A percentile compares a stretch with the other conserved stretches of the same genome.
Conservation (phyloP, 1,139 yeast genomes). For the Geotrichum candidum region DNA sequence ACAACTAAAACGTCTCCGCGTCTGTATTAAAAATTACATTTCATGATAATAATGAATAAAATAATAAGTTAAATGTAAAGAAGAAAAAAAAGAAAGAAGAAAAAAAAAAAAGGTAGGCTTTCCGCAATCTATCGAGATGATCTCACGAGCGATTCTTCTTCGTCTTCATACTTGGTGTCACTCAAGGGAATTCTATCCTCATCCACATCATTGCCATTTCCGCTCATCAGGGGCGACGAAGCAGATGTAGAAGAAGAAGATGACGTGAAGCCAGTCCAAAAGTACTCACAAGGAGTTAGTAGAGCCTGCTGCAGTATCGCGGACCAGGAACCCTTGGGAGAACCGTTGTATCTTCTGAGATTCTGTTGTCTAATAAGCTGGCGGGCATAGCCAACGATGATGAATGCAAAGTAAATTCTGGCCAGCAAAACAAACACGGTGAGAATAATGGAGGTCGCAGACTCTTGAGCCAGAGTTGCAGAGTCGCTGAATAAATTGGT, state of each 20-base stretch:
- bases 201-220: not conserved
- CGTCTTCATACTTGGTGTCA: not conserved
- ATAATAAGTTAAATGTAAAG: not conserved
- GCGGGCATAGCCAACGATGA: conserved; percentile 57
- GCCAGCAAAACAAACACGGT: conserved; percentile 49
- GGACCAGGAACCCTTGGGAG: conserved; percentile 32
- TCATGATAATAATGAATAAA: not conserved
- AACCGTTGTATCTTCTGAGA: conserved; percentile 33
- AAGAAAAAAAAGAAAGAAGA: not conserved
- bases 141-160: not conserved
- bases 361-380: conserved; percentile 33
- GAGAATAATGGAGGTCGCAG: conserved; percentile 56
- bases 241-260: not conserved
- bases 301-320: conserved; percentile 31
- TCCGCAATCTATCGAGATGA: not conserved
- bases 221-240: not conserved
- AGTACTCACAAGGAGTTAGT: conserved; percentile 30
- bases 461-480: conserved; percentile 66
- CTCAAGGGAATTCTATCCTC: not conserved
- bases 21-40: not conserved
- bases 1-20: not conserved
- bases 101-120: not conserved
- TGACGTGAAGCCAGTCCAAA: conserved; percentile 44
- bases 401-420: conserved; percentile 61
- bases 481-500: conserved; percentile 41